Evolutionary conservation across 805 yeast genomes (phyloP).

Genomic region (Priceomyces medius): DNA sequence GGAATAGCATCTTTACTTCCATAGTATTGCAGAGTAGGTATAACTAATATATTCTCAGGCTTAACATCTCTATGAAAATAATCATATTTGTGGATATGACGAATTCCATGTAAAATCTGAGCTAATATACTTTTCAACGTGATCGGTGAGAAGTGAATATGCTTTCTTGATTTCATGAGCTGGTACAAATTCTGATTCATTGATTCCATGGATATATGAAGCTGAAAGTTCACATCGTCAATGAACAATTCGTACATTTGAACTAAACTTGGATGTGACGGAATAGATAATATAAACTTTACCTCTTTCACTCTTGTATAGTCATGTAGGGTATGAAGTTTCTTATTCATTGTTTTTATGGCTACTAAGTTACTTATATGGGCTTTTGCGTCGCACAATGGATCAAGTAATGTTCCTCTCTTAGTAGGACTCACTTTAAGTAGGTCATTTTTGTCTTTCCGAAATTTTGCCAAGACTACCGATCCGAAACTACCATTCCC

Average conservation of each 20-base stretch:
- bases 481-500: constrained; percentile 80
- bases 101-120: constrained; percentile 73
- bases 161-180: constrained; percentile 62
- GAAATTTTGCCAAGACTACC: constrained; percentile 61
- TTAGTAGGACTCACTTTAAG: constrained; percentile 15
- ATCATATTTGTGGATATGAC: constrained; percentile 71
- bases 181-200: constrained; percentile 82
- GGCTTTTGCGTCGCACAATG: constrained; percentile 24
- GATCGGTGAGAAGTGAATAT: constrained; percentile 50
- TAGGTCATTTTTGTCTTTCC: constrained; percentile 18
- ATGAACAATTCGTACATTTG: constrained; percentile 77
- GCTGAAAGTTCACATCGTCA: constrained; percentile 55
- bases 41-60: constrained; percentile 86
- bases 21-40: constrained; percentile 56
- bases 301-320: constrained; percentile 57
- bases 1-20: constrained; percentile 43
- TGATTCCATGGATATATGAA: constrained; percentile 86
- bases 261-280: constrained; percentile 70
- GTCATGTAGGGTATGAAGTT: constrained; percentile 36
- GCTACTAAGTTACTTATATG: constrained; percentile 54
- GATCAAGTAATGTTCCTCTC: constrained; percentile 53
- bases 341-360: constrained; percentile 71
- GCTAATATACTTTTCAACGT: constrained; percentile 65
- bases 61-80: constrained; percentile 88
- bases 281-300: constrained; percentile 62